Evolutionary conservation across 352 stramenopile genomes (phyloP).

Genomic region (Peronosclerospora sorghi): DNA sequence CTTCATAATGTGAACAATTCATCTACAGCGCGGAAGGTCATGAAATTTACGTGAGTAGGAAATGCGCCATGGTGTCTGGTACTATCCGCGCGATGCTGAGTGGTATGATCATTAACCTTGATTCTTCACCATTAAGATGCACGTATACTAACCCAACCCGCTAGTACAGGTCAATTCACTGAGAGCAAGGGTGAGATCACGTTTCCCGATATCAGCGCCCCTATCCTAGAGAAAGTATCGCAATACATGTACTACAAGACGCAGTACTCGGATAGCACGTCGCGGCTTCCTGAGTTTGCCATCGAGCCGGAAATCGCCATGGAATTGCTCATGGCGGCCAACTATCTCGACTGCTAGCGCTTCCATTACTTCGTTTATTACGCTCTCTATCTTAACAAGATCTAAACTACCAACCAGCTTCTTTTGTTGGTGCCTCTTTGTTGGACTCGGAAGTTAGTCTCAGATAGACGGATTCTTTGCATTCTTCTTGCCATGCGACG

Average conservation of each 20-base stretch:
- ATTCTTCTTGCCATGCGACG: conserved; percentile 32
- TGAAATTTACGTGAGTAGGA: conserved; percentile 90
- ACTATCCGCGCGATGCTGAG: conserved; percentile 97
- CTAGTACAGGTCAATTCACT: conserved; percentile 71
- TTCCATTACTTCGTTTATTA: no score
- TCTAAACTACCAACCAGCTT: not conserved
- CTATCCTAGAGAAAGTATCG: conserved; percentile 95
- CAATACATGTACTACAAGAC: conserved; percentile 99
- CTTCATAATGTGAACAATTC: conserved; percentile 1
- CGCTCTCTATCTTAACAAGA: no score
- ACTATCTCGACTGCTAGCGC: conserved; percentile 88
- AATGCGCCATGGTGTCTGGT: conserved; percentile 89
- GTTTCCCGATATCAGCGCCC: conserved; percentile 93
- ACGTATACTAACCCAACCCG: not conserved
- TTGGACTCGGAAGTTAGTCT: no score
- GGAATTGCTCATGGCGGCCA: conserved; percentile 95
- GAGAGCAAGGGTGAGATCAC: conserved; percentile 93
- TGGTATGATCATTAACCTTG: conserved; percentile 33
- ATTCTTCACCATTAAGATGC: no score
- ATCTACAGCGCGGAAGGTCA: conserved; percentile 88
- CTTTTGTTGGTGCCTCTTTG: no score
- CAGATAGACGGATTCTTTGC: conserved; percentile 2
- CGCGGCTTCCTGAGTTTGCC: conserved; percentile 93
- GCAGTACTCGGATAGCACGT: conserved; percentile 89
- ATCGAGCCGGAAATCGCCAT: conserved; percentile 97